Evolutionary conservation across 1,139 yeast species (phyloP).

Genomic region (Blastobotrys serpentis): DNA sequence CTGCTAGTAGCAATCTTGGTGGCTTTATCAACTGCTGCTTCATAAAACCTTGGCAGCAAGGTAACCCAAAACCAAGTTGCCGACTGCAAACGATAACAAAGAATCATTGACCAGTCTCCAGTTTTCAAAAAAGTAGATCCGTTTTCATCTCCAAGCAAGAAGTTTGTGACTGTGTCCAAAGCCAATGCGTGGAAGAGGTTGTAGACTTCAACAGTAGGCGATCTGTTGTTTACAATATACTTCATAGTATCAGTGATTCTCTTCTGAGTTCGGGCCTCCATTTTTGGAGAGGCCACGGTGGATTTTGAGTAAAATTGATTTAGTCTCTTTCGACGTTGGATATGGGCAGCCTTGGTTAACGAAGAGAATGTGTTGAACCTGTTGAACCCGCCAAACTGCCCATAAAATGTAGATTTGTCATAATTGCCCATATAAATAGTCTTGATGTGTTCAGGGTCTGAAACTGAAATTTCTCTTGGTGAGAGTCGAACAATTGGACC

Average conservation of each 20-base stretch:
- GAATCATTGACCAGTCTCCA: conserved; percentile 34
- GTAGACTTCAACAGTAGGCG: conserved; percentile 50
- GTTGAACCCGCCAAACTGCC: conserved; percentile 61
- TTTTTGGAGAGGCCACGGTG: conserved; percentile 32
- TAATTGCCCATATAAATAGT: conserved; percentile 59
- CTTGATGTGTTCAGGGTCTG: conserved; percentile 52
- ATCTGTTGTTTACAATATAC: conserved; percentile 24
- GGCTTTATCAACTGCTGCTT: conserved; percentile 47
- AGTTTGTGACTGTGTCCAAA: conserved; percentile 64
- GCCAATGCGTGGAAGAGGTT: conserved; percentile 67
- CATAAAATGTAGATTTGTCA: conserved; percentile 61
- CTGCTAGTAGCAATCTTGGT: conserved; percentile 43
- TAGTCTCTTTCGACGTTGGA: conserved; percentile 39
- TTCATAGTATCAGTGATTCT: conserved; percentile 33
- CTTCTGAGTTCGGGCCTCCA: conserved; percentile 37
- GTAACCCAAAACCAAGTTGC: conserved; percentile 74
- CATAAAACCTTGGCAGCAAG: conserved; percentile 55
- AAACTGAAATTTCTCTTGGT: conserved; percentile 61
- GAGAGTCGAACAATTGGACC: conserved; percentile 63
- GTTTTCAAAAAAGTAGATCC: conserved; percentile 44
- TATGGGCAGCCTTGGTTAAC: conserved; percentile 50
- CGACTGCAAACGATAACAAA: conserved; percentile 53
- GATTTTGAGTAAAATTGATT: conserved; percentile 33
- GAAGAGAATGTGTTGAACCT: conserved; percentile 59
- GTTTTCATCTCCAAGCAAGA: conserved; percentile 53